A percentile compares a stretch with the other conserved stretches of the same genome.
Evolutionary conservation across 2,329 filamentous ascomycete species (phyloP).

Genomic region (Aureobasidium uvarum): DNA sequence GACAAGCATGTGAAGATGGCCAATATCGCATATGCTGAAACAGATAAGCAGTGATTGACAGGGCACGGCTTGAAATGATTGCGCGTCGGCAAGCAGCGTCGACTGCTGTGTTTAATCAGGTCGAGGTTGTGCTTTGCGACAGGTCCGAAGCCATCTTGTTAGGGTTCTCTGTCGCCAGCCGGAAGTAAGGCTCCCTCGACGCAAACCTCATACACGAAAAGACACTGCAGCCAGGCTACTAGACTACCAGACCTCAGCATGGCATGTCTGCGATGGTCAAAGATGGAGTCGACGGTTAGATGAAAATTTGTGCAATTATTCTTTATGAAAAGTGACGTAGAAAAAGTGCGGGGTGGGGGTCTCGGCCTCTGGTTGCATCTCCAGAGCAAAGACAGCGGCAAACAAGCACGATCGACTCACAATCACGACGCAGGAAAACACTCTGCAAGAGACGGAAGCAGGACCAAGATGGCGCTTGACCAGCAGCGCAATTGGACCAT

Average conservation of each 20-base stretch:
- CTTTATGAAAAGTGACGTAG: conserved; percentile 15
- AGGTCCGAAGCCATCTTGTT: not conserved
- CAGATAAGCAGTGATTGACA: conserved; percentile 13
- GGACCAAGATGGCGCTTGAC: conserved; percentile 37
- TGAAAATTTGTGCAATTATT: not conserved
- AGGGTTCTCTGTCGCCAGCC: not conserved
- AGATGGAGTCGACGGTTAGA: not conserved
- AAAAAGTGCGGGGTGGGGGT: conserved; percentile 14
- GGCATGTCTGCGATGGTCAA: not conserved
- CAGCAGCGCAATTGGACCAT: conserved; percentile 40
- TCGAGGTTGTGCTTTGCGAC: not conserved
- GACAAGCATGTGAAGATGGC: conserved; percentile 5
- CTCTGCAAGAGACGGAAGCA: not conserved
- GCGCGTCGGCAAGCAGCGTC: not conserved
- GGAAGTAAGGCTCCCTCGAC: not conserved
- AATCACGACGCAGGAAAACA: not conserved
- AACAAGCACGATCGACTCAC: conserved; percentile 1
- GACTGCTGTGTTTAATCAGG: not conserved
- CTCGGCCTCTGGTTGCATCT: conserved; percentile 9
- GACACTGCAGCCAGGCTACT: no score
- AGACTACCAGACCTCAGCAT: no score
- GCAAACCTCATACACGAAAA: no score
- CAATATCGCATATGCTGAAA: not conserved
- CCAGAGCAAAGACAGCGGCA: conserved; percentile 7
- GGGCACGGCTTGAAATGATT: not conserved